Percentiles rank a stretch among this genome's conserved stretches.
Evolutionary conservation across 164 flowering plant species (phyloP).

Genomic region (Piper longum): DNA sequence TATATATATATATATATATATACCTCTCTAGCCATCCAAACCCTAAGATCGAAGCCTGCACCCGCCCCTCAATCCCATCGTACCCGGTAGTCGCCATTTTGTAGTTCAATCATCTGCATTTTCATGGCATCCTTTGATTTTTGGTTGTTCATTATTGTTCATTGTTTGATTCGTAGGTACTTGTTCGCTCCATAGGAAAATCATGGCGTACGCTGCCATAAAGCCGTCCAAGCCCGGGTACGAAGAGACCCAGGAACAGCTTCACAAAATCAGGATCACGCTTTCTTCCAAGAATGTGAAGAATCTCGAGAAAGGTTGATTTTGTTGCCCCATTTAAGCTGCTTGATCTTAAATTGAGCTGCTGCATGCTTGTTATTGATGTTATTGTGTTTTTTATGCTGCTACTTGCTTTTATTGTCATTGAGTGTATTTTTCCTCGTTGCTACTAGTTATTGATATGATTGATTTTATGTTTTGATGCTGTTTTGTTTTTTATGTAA

Average conservation of each 20-base stretch:
- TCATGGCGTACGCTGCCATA: slow-evolving; percentile 13
- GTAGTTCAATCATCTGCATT: no score
- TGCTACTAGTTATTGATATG: neutral
- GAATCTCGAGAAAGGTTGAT: slow-evolving; percentile 34
- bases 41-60: neutral
- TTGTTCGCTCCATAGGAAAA: neutral
- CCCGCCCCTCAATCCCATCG: neutral
- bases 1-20: no score
- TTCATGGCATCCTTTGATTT: no score
- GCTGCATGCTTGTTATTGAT: neutral
- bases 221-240: slow-evolving; percentile 22
- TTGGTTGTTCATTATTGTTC: neutral
- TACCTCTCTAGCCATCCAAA: no score
- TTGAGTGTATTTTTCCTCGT: neutral
- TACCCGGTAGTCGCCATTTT: no score
- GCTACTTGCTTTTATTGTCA: neutral
- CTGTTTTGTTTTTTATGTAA: no score
- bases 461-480: neutral
- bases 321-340: neutral
- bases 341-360: neutral
- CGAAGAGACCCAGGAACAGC: slow-evolving; percentile 23
- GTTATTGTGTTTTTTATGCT: neutral
- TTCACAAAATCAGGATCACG: slow-evolving; percentile 28
- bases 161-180: neutral
- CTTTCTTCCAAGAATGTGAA: slow-evolving; percentile 5